Base-by-base conservation (phyloP, 2,329 filamentous ascomycete genomes). In the Anisogramma anomala region DNA sequence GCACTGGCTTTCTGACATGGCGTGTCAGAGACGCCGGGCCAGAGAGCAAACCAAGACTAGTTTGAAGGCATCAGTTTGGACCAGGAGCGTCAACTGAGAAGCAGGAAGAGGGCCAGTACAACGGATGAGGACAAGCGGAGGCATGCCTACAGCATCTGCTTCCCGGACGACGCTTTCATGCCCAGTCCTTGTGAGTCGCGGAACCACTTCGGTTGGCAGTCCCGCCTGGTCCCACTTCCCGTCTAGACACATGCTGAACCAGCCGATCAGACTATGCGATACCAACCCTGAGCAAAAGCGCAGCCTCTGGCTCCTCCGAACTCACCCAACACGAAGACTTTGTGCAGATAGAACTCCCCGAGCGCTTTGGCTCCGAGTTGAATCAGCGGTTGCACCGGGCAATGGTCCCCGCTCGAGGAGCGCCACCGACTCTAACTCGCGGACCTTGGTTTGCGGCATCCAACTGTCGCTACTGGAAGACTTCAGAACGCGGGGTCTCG, bases 61-160 rank as follows among this genome's bases (percentile, higher is more conserved):
- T 15, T 46, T 10, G 28, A 45, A n/a, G 48, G 48, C 4, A 48
- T 49, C 19, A 39, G 42, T 11, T 15, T 36, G 18, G 14, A 26
- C 9, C 46, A 48, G 19, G 45, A 43, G 25, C 35, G 33, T 13
- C 36, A 27, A 1, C 31, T 48, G 11, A 41, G 40, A 19, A 42
- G 43, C 28, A 38, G 48, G 9, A 41, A 28, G 17, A 36, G 40
- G 9, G 40, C 41, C 1, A 38, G 43, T 14, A 47, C 34, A 26
- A 48, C 33, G 3, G 48, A 49, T 22, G 37, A 27, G 5, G 34
- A 49, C 11, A 49, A 49, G 23, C 48, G 48, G 48, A 14, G 41
- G 1, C 42, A 48, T 6, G 36, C 45, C 0, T 49, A 44, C 26
- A 33, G 17, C 18, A 48, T 48, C 6, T 47, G 47, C 22, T 49